phyloP scores from a whole-genome alignment of 2,329 filamentous ascomycete genomes.

The Verticillium longisporum region DNA sequence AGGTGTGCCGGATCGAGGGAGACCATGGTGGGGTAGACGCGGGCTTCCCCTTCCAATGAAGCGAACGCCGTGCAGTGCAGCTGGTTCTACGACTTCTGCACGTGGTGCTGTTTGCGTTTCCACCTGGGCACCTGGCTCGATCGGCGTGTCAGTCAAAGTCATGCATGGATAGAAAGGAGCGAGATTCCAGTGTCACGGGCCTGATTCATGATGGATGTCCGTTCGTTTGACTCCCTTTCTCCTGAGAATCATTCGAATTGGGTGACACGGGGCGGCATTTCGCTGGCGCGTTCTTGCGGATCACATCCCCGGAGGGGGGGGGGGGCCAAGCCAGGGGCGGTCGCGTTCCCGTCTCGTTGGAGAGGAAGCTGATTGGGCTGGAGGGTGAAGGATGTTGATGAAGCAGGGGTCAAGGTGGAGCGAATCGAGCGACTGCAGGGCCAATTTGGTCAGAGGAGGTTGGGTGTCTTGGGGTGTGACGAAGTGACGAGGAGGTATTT shows the following conservation, averaged over 20 bases:
- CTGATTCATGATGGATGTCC: background rate
- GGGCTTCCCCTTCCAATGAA: background rate
- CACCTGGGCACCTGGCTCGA: background rate
- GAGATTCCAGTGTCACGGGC: background rate
- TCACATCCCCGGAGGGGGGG: background rate
- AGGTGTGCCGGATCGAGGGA: background rate
- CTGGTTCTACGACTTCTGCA: background rate
- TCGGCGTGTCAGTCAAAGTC: background rate
- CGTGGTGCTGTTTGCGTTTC: background rate
- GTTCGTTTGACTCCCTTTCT: background rate
- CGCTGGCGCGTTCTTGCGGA: background rate
- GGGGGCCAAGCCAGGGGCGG: background rate
- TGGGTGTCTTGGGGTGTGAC: background rate
- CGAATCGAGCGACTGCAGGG: background rate
- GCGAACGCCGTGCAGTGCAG: background rate
- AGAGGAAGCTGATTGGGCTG: background rate
- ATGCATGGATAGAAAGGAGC: background rate
- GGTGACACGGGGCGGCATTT: background rate
- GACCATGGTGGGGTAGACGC: background rate
- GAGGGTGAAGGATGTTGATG: background rate
- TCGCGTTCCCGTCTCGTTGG: background rate
- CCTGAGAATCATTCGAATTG: background rate
- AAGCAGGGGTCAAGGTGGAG: background rate
- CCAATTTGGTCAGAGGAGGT: background rate
- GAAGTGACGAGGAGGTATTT: background rate